Conservation (phyloP, 1,284 basidiomycete genomes). For the Sanghuangporus baumii region DNA sequence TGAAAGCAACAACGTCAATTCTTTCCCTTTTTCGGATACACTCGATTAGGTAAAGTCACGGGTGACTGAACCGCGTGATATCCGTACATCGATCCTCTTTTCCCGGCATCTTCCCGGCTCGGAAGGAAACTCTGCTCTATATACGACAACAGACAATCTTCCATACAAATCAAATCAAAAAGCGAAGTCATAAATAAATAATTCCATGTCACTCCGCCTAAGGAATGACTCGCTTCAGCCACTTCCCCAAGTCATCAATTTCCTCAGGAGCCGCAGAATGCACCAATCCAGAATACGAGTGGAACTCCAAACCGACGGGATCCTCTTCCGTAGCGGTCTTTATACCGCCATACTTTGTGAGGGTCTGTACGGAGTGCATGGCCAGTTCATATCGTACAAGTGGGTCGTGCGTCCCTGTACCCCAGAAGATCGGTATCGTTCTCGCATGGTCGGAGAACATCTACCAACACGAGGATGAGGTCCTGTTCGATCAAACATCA, state of each 20-base stretch:
- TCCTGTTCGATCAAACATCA: background rate
- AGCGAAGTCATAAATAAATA: no score
- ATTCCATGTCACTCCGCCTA: background rate
- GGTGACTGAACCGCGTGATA: background rate
- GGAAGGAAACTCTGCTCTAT: background rate
- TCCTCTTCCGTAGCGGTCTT: constrained; percentile 25
- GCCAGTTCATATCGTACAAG: constrained; percentile 37
- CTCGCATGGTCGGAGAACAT: constrained; percentile 51
- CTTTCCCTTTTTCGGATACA: background rate
- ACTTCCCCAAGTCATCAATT: constrained; percentile 56
- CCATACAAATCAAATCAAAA: no score
- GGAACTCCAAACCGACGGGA: constrained; percentile 51
- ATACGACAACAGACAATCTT: no score
- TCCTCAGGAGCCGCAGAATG: constrained; percentile 63
- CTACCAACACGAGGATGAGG: constrained; percentile 29
- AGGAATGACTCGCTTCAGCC: constrained; percentile 52
- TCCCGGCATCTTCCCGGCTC: background rate
- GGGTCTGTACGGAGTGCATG: constrained; percentile 42
- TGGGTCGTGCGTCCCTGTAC: constrained; percentile 76
- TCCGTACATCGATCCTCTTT: background rate
- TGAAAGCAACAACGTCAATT: constrained; percentile 4
- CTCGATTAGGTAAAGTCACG: background rate
- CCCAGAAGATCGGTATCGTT: constrained; percentile 81
- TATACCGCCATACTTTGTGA: constrained; percentile 46
- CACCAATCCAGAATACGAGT: constrained; percentile 52